Base-by-base conservation (phyloP, 1,139 yeast species). In the Candida labiduridarum region DNA sequence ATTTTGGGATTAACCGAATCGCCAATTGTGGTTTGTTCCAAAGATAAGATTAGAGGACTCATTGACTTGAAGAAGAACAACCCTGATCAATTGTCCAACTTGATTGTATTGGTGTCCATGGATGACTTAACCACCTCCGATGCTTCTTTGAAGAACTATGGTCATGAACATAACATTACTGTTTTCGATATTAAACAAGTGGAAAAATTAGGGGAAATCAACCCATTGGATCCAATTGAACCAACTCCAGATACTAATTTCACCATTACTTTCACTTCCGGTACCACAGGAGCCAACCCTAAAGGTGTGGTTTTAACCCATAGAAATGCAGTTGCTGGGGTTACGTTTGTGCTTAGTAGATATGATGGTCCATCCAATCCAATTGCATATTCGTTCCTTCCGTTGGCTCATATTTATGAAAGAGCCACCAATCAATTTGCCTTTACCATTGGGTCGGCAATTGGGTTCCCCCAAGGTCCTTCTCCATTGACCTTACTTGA, bases 181-280 rank as follows among this genome's bases (percentile, higher is more conserved):
- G 61, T 85, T 18, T 72, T 72, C 53, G 59, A 56, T 7, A 51
- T 55, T 41, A 57, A 58, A 8, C 85, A 85, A 57, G 80, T 85
- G 41, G 80, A 79, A 54, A 64, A 68, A 30, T 65, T 85, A 35
- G 95, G 94, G 25, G 67, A 67, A 44, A 61, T 76, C 30, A 73
- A 74, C 57, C 80, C 80, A 4, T 61, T 72, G 8, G 71, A 75
- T 0, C 74, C 74, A 46, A 65, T 69, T 36, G 79, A 82, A 7
- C 88, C 91, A 14, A 65, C 61, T 0, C 79, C 84, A 1, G 78
- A 82, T 6, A 77, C 85, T 35, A 55, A 77, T 15, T 81, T 83
- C 57, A 85, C 92, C 46, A 83, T 88, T 54, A 83, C 87, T 41
- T 88, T 87, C 67, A 88, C 96, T 12, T 84, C 91, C 7, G 92